Conservation (phyloP, 2,329 filamentous ascomycete genomes). For the Exserohilum rostratum region DNA sequence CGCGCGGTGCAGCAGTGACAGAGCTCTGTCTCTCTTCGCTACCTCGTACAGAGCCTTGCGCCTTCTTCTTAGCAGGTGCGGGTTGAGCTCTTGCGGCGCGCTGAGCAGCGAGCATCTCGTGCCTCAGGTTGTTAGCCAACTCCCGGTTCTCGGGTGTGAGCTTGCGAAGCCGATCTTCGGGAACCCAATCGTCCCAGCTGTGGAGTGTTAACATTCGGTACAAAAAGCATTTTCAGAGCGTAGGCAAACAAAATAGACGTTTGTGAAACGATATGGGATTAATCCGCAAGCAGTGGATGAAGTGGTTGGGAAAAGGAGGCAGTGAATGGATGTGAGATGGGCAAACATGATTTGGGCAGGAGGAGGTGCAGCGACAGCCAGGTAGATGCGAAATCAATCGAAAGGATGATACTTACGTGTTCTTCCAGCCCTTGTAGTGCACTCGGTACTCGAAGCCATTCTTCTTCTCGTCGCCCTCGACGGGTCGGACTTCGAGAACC, state of each 20-base stretch:
- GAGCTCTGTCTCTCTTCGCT: conserved; percentile 77
- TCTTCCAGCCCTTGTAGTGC: conserved; percentile 99
- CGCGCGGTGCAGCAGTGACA: conserved; percentile 63
- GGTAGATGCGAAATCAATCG: conserved; percentile 5
- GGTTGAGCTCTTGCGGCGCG: conserved; percentile 51
- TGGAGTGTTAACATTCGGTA: conserved; percentile 19
- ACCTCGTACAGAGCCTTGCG: conserved; percentile 67
- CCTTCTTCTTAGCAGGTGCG: conserved; percentile 62
- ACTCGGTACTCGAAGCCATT: conserved; percentile 86
- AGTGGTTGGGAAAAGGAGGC: conserved; percentile 15
- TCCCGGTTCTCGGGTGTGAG: conserved; percentile 95
- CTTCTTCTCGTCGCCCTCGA: conserved; percentile 69
- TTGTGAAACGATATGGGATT: not conserved
- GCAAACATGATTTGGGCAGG: conserved; percentile 19
- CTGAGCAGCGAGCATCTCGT: conserved; percentile 68
- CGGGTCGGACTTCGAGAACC: conserved; percentile 76
- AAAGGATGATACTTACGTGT: conserved; percentile 68
- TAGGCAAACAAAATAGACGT: not conserved
- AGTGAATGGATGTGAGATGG: conserved; percentile 12
- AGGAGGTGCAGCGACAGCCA: not conserved
- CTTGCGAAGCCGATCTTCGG: conserved; percentile 90
- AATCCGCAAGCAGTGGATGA: conserved; percentile 10
- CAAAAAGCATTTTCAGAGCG: not conserved
- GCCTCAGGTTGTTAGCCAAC: conserved; percentile 74
- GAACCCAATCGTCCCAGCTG: conserved; percentile 98